phyloP scores from a whole-genome alignment of 371 early-diverging fungal genomes.

The Mucor velutinosus region DNA sequence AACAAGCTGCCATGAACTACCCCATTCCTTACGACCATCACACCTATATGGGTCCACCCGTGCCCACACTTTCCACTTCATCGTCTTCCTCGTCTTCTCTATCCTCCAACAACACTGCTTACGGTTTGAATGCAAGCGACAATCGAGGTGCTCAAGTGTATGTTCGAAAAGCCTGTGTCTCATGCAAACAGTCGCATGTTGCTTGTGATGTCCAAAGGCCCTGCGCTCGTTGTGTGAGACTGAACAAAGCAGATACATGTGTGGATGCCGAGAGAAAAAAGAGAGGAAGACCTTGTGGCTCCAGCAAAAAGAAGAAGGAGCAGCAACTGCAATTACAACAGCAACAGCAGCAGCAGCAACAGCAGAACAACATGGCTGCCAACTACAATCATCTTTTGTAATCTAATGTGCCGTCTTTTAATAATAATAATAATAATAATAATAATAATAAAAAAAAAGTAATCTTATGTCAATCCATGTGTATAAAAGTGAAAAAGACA shows the following conservation, averaged over 20 bases:
- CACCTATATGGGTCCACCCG: slow-evolving; percentile 7
- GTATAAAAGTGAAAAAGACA: background rate
- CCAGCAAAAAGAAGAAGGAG: slow-evolving; percentile 35
- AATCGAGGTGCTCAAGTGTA: slow-evolving; percentile 29
- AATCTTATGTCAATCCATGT: background rate
- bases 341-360: slow-evolving; percentile 1
- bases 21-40: slow-evolving; percentile 20
- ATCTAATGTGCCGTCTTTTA: background rate
- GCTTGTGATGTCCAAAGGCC: slow-evolving; percentile 61
- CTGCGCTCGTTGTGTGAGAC: slow-evolving; percentile 55
- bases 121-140: background rate
- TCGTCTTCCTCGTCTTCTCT: slow-evolving; percentile 20
- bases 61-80: slow-evolving; percentile 20
- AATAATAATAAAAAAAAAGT: background rate
- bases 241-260: slow-evolving; percentile 54
- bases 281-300: slow-evolving; percentile 55
- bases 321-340: background rate
- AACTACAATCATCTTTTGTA: background rate
- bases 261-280: slow-evolving; percentile 62
- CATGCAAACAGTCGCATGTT: slow-evolving; percentile 58
- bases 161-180: slow-evolving; percentile 58
- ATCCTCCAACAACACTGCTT: slow-evolving; percentile 3
- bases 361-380: background rate
- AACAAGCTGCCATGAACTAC: slow-evolving; percentile 11
- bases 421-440: too few relatives aligned